Base-by-base conservation (phyloP, 106 monocot species). In the Phalaenopsis equestris region DNA sequence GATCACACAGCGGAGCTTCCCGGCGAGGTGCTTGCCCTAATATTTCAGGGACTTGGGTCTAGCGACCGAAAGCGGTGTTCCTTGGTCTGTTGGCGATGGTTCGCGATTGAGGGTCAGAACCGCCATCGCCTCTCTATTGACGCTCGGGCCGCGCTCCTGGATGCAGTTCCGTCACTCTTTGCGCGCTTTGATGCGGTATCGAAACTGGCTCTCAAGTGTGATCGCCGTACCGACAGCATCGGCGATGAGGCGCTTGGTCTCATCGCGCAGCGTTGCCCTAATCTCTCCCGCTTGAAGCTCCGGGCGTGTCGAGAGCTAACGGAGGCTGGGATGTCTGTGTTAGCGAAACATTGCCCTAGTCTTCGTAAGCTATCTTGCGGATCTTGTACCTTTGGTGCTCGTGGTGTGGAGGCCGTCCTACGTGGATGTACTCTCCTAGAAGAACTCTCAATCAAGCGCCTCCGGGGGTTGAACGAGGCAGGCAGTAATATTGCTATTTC, bases 61-160 rank as follows among this genome's bases (percentile, higher is more conserved):
- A 85, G 80, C 30, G 96, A 96, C 79, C 88, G 96, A n/a, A 91
- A 96, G 75, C 76, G 80, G 3, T 96, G 93, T 82, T 90, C 93
- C 79, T 87, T 95, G 4, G 95, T 95, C 41, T 95, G 92, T 84
- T 85, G 82, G 45, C 83, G 93, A 5, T 96, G 95, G 95, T 81
- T 87, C 41, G 41, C 37, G 11, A 84, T 91, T 36, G 95, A 96
- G 61, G 90, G 90, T 37, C 83, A 82, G 83, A 85, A 81, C 84
- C 89, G 95, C 47, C 86, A 89, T 42, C 83, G 91, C 18, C 78
- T 95, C 64, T 91, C 91, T 37, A 84, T 96, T 11, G 87, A 93
- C 70, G 93, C 95, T 6, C 86, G 87, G 18, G 86, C 89, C 23
- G 85, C 78, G 0, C 88, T 96, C 21, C 75, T 82, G 6, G 74